These are phyloP conservation scores for Dryadomyces quercivorus DNA, from an alignment of 2,329 filamentous ascomycete species.

Conservation along the genomic window DNA sequence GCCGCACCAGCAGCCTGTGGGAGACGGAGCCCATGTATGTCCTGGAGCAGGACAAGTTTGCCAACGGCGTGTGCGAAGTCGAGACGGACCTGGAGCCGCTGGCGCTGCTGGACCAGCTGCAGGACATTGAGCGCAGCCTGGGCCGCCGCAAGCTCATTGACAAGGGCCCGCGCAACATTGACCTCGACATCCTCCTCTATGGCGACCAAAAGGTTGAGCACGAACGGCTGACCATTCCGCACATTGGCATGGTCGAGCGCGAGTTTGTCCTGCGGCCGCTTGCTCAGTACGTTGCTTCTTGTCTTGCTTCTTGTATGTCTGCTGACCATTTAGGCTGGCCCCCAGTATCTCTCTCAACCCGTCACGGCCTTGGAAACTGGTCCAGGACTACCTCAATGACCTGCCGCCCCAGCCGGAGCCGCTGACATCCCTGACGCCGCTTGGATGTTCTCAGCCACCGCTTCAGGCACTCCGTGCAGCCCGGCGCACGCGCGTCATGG, in stretches of 20 bases:
- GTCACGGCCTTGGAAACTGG: constrained; percentile 45
- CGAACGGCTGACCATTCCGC: constrained; percentile 71
- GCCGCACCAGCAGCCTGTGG: constrained; percentile 77
- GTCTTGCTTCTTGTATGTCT: background rate
- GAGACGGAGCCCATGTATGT: constrained; percentile 98
- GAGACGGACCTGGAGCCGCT: constrained; percentile 67
- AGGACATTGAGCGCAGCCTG: constrained; percentile 69
- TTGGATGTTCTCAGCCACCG: constrained; percentile 34
- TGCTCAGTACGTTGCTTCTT: constrained; percentile 49
- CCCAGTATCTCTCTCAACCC: constrained; percentile 40
- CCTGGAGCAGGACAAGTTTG: constrained; percentile 71
- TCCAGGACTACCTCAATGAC: constrained; percentile 48
- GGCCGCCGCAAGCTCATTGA: constrained; percentile 77
- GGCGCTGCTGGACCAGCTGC: constrained; percentile 65
- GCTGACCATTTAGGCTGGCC: constrained; percentile 31
- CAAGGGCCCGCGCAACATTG: constrained; percentile 90
- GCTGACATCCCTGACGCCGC: constrained; percentile 46
- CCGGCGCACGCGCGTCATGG: constrained; percentile 71
- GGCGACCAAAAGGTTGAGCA: constrained; percentile 52
- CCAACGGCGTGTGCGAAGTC: constrained; percentile 88
- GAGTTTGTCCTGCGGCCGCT: constrained; percentile 89
- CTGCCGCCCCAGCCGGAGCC: constrained; percentile 35
- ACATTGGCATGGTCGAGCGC: constrained; percentile 73
- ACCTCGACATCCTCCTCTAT: constrained; percentile 85
- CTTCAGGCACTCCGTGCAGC: constrained; percentile 46